These are phyloP conservation scores for Drechslerella dactyloides DNA, from an alignment of 2,329 filamentous ascomycete genomes.

Conservation along the genomic window DNA sequence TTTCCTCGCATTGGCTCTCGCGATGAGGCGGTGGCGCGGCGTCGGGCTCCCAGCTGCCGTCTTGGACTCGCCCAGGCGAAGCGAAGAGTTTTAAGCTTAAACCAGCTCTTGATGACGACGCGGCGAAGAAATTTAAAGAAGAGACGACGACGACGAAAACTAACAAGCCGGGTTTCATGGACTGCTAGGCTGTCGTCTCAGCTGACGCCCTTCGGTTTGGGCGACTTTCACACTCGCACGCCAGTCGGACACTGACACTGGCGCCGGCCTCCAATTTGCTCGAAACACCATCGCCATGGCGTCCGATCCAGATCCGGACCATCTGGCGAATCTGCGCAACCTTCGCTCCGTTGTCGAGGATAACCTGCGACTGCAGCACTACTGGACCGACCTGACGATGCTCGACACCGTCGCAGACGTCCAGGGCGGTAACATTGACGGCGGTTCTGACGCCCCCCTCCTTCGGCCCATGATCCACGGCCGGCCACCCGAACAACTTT, in stretches of 20 bases:
- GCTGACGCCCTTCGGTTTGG: constrained; percentile 51
- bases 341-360: constrained; percentile 69
- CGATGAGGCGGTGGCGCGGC: constrained; percentile 17
- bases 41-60: constrained; percentile 21
- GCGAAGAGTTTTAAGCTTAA: constrained; percentile 49
- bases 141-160: background rate
- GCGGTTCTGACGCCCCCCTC: constrained; percentile 55
- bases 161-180: background rate
- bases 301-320: no score
- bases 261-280: constrained; percentile 49
- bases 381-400: constrained; percentile 69
- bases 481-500: constrained; percentile 73
- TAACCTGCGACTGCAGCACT: constrained; percentile 76
- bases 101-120: constrained; percentile 21
- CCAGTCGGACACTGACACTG: constrained; percentile 41
- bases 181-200: constrained; percentile 5
- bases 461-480: constrained; percentile 72
- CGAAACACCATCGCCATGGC: constrained; percentile 53
- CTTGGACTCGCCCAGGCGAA: constrained; percentile 22
- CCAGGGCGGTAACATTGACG: constrained; percentile 11
- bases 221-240: constrained; percentile 35
- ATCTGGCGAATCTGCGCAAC: constrained; percentile 58
- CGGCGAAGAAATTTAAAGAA: constrained; percentile 19
- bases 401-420: constrained; percentile 56
- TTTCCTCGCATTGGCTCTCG: background rate